Evolutionary conservation across 495 filamentous ascomycete genomes (phyloP).

Genomic region (Aspergillus saccharolyticus): DNA sequence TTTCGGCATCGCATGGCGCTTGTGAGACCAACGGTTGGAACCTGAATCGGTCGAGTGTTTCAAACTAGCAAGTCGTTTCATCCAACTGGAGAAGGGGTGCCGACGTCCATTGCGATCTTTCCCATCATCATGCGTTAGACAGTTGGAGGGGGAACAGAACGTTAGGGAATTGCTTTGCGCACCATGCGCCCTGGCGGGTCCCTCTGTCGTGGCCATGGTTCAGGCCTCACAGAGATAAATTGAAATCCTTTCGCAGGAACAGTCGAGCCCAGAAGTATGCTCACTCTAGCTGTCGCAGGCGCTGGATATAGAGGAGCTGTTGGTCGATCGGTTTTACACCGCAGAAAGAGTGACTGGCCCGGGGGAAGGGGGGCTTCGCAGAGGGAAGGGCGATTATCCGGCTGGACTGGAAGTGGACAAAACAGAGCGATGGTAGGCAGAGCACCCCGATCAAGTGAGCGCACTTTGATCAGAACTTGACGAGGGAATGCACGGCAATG

Average conservation of each 20-base stretch:
- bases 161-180: slow-evolving; percentile 24
- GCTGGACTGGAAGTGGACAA: background rate
- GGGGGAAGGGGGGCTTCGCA: background rate
- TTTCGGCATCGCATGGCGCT: slow-evolving; percentile 44
- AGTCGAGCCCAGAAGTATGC: no score
- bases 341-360: background rate
- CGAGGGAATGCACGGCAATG: background rate
- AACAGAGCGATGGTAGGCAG: background rate
- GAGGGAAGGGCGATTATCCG: background rate
- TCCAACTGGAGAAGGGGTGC: slow-evolving; percentile 84
- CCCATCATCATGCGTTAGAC: slow-evolving; percentile 19
- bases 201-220: slow-evolving; percentile 64
- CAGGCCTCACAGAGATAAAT: slow-evolving; percentile 11
- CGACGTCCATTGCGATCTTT: slow-evolving; percentile 66
- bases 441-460: background rate
- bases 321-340: background rate
- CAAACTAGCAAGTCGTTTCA: slow-evolving; percentile 88
- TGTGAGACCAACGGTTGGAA: slow-evolving; percentile 45
- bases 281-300: background rate
- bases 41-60: slow-evolving; percentile 56
- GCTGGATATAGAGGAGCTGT: background rate
- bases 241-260: background rate
- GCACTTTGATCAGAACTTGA: background rate
- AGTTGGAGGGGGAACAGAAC: slow-evolving; percentile 6
- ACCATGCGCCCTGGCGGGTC: slow-evolving; percentile 62